Evolutionary conservation across 495 filamentous ascomycete species (phyloP), one percentile per base, ranked within the genome.

Genomic region (Copromyces sp.): DNA sequence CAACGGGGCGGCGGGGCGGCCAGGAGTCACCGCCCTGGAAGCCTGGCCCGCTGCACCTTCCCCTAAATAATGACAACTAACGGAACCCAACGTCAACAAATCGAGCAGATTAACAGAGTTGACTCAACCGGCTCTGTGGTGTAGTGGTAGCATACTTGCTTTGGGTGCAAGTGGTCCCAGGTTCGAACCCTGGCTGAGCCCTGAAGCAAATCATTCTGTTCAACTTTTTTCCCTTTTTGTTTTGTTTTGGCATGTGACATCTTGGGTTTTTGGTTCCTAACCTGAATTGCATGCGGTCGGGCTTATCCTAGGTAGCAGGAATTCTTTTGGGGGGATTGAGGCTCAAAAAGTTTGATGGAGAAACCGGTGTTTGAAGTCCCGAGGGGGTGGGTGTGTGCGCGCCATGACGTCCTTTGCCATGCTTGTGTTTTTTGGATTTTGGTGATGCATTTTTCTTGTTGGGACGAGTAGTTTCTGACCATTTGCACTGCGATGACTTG

Each of bases 141-240:
- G 53, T 65, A 65, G 53, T 65, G 53, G 53, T 65, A 65, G 53
- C 53, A 65, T 65, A 65, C 53, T 65, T 65, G 53, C 53, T 65
- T 65, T 65, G 53, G 53, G 53, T 65, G 53, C 53, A 65, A 65
- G 53, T 65, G 53, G 53, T 65, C 53, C 53, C 53, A 65, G 53
- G 53, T 65, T 65, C 53, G 53, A 65, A 65, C 53, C 53, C 53
- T 65, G 53, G 53, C 53, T 65, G 53, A 65, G 53, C 53, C 53
- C 53, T 65, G 29, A 35, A 65, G 53, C 53, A 65, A 40, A 65
- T 32, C 7, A 12, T 35, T 65, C 53, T 65, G 53, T 35, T 65
- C 14, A 29, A 29, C 6, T 35, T 65, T 65, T 65, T 61, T 35
- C 35, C 35, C 2, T 61, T 61, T 61, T 17, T 40, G 0, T 40